Conservation (phyloP, 139 green algal species). For the Trebouxia sp. region DNA sequence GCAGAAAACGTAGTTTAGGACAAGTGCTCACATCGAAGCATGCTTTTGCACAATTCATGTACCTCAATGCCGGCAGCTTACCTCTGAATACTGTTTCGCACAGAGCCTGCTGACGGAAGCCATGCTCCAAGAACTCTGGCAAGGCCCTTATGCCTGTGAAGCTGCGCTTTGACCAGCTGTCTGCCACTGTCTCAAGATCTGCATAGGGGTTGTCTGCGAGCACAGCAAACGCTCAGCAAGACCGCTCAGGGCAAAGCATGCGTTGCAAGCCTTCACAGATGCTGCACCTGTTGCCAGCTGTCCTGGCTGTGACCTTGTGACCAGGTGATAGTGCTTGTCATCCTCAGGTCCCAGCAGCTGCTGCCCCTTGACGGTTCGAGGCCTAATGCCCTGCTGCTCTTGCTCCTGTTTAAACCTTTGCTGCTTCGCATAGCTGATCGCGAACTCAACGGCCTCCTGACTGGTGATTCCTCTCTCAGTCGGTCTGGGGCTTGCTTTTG, state of each 20-base stretch:
- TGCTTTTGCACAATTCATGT: background rate
- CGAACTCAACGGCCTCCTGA: slow-evolving; percentile 24
- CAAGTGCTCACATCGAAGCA: background rate
- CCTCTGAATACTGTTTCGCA: background rate
- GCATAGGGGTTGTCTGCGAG: slow-evolving; percentile 18
- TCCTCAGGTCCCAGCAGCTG: background rate
- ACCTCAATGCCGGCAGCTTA: background rate
- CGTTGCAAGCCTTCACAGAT: background rate
- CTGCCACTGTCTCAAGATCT: slow-evolving; percentile 14
- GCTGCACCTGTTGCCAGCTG: background rate
- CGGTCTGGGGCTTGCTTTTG: background rate
- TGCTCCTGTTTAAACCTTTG: background rate
- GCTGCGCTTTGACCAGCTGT: slow-evolving; percentile 6
- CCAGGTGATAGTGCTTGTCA: slow-evolving; percentile 23
- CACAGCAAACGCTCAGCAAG: background rate
- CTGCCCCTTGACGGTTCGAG: background rate
- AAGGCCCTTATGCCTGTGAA: slow-evolving; percentile 2
- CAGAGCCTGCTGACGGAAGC: background rate
- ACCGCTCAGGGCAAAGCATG: background rate
- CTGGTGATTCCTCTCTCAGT: background rate
- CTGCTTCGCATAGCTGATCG: slow-evolving; percentile 19
- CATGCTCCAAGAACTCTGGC: background rate
- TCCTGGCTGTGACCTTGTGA: background rate
- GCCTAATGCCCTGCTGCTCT: background rate
- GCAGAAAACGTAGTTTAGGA: background rate